phyloP scores from a whole-genome alignment of 2,329 filamentous ascomycete genomes.

The Colletotrichum falcatum region DNA sequence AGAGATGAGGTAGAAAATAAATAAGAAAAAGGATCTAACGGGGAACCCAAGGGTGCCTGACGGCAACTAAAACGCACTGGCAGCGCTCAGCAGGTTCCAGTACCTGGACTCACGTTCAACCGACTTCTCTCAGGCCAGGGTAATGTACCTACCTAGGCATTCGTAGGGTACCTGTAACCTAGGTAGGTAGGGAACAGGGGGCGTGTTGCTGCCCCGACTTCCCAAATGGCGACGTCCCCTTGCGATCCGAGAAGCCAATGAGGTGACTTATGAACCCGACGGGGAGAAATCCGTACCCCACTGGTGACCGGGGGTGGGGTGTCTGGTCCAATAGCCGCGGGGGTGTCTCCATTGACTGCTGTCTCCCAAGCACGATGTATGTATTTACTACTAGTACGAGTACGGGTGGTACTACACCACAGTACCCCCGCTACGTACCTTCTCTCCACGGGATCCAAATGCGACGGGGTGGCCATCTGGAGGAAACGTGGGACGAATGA shows the following conservation, averaged over 20 bases:
- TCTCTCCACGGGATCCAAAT: constrained; percentile 35
- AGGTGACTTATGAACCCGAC: constrained; percentile 2
- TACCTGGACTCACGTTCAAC: constrained; percentile 28
- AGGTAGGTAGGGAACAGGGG: constrained; percentile 24
- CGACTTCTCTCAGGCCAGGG: constrained; percentile 35
- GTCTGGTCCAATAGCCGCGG: constrained; percentile 12
- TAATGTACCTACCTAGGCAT: no score
- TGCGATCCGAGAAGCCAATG: constrained; percentile 27
- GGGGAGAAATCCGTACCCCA: constrained; percentile 40
- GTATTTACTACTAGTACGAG: no score
- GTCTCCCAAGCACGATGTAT: no score
- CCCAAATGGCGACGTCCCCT: constrained; percentile 18
- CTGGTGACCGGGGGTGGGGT: constrained; percentile 24
- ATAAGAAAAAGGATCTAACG: constrained; percentile 9
- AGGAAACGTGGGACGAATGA: constrained; percentile 23
- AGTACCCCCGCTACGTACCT: constrained; percentile 16
- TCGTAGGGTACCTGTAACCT: not conserved
- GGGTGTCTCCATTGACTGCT: no score
- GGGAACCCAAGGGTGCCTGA: constrained; percentile 38
- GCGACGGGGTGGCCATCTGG: constrained; percentile 36
- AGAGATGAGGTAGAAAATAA: constrained; percentile 38
- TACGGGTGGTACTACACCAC: no score
- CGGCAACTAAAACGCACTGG: constrained; percentile 38
- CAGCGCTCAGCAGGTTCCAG: constrained; percentile 39
- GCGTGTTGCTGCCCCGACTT: constrained; percentile 36